phyloP scores from a whole-genome alignment of 768 basidiomycete genomes.

The Auriscalpium orientale region DNA sequence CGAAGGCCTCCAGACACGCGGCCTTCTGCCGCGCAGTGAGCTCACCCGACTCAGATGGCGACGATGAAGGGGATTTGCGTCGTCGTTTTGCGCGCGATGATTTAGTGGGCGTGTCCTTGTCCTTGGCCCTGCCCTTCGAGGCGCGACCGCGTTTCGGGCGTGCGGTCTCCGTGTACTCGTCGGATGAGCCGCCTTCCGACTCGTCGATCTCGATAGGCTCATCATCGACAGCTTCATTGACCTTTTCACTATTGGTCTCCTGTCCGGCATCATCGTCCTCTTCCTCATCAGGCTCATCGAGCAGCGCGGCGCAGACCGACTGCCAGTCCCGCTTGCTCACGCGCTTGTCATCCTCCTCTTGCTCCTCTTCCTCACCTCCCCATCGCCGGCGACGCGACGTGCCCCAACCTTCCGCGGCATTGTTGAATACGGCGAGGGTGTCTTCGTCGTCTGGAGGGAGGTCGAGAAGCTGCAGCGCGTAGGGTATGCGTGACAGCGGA shows the following conservation, averaged over 20 bases:
- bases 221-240: conserved; percentile 19
- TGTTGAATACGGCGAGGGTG: conserved; percentile 62
- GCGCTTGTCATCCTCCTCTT: conserved; percentile 20
- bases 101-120: neutral
- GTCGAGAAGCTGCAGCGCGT: conserved; percentile 55
- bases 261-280: conserved; percentile 21
- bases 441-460: conserved; percentile 59
- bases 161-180: conserved; percentile 10
- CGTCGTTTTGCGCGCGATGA: neutral
- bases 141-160: neutral
- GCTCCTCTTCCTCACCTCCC: conserved; percentile 10
- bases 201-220: conserved; percentile 16
- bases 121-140: neutral
- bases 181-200: conserved; percentile 12
- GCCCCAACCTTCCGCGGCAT: conserved; percentile 68
- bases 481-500: conserved; percentile 47
- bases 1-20: conserved; percentile 51
- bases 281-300: conserved; percentile 27
- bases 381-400: conserved; percentile 16
- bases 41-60: neutral
- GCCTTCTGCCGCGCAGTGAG: conserved; percentile 47
- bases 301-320: conserved; percentile 68
- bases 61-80: neutral
- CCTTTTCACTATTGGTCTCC: conserved; percentile 19
- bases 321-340: conserved; percentile 71